Evolutionary conservation across 345 rosid genomes (phyloP).

Genomic region (Hibiscus mutabilis): DNA sequence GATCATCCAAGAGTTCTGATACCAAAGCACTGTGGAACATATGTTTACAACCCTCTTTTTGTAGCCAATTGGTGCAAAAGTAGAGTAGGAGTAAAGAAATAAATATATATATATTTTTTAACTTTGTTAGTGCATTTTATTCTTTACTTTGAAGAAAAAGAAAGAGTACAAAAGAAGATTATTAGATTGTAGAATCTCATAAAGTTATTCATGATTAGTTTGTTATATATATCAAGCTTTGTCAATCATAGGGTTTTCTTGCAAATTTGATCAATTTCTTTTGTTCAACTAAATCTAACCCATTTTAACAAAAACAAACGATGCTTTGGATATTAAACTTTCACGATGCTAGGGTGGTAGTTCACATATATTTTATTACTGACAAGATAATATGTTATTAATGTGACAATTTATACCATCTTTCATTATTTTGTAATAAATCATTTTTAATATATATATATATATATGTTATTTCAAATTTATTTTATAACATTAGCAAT

Average conservation of each 20-base stretch:
- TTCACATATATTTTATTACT: too few relatives aligned
- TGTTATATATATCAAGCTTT: conserved; percentile 11
- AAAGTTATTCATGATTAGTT: conserved; percentile 19
- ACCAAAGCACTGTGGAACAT: conserved; percentile 10
- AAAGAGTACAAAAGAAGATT: neutral
- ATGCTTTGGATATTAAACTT: too few relatives aligned
- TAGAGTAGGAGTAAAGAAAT: conserved; percentile 17
- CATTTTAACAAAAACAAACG: too few relatives aligned
- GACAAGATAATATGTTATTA: too few relatives aligned
- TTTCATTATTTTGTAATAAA: too few relatives aligned
- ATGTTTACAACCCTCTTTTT: conserved; percentile 4
- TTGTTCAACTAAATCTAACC: too few relatives aligned
- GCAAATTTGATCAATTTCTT: too few relatives aligned
- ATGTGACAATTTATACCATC: too few relatives aligned
- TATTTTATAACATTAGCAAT: too few relatives aligned
- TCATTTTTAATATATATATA: too few relatives aligned
- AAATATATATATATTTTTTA: neutral
- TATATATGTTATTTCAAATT: too few relatives aligned
- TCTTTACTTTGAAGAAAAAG: conserved; percentile 15
- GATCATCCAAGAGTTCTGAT: conserved; percentile 7
- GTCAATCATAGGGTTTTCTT: neutral
- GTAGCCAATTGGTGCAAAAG: conserved; percentile 15
- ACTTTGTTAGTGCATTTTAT: conserved; percentile 16
- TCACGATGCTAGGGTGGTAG: too few relatives aligned
- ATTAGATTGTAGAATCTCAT: conserved; percentile 20